Conservation (phyloP, 1,139 yeast genomes). For the Ogataea hybrid region DNA sequence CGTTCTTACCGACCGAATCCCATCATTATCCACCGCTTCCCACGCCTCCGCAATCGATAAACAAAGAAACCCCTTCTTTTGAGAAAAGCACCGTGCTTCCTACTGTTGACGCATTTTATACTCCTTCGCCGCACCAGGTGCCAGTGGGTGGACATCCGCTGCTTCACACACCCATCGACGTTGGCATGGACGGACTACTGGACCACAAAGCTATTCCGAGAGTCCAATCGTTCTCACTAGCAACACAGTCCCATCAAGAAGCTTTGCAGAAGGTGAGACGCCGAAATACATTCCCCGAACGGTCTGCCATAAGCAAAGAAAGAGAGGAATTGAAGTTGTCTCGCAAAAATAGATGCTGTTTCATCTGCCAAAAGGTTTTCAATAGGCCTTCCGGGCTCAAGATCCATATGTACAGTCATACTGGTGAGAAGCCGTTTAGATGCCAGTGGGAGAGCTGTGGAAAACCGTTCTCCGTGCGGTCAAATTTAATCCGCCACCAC, state of each 20-base stretch:
- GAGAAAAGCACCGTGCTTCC: slow-evolving; percentile 7
- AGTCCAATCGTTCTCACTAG: slow-evolving; percentile 6
- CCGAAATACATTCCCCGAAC: slow-evolving; percentile 14
- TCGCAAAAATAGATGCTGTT: slow-evolving; percentile 44
- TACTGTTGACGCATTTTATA: slow-evolving; percentile 8
- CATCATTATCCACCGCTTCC: slow-evolving; percentile 9
- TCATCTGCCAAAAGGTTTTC: slow-evolving; percentile 72
- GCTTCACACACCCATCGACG: not conserved
- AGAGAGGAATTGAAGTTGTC: not conserved
- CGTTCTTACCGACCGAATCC: slow-evolving; percentile 9
- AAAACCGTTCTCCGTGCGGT: slow-evolving; percentile 70
- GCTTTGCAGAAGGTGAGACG: slow-evolving; percentile 2
- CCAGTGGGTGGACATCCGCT: not conserved
- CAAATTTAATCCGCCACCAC: slow-evolving; percentile 78
- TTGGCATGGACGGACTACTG: not conserved
- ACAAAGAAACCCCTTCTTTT: slow-evolving; percentile 3
- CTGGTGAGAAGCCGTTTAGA: slow-evolving; percentile 78
- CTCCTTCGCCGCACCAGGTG: slow-evolving; percentile 1
- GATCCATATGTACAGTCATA: slow-evolving; percentile 80
- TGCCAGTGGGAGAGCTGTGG: slow-evolving; percentile 71
- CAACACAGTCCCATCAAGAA: slow-evolving; percentile 1
- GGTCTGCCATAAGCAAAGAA: not conserved
- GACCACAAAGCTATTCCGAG: slow-evolving; percentile 8
- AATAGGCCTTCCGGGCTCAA: slow-evolving; percentile 78
- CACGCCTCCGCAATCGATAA: slow-evolving; percentile 11